A percentile compares a stretch with the other conserved stretches of the same genome.
Conservation (phyloP, 495 filamentous ascomycete species). For the Podospora sp. region DNA sequence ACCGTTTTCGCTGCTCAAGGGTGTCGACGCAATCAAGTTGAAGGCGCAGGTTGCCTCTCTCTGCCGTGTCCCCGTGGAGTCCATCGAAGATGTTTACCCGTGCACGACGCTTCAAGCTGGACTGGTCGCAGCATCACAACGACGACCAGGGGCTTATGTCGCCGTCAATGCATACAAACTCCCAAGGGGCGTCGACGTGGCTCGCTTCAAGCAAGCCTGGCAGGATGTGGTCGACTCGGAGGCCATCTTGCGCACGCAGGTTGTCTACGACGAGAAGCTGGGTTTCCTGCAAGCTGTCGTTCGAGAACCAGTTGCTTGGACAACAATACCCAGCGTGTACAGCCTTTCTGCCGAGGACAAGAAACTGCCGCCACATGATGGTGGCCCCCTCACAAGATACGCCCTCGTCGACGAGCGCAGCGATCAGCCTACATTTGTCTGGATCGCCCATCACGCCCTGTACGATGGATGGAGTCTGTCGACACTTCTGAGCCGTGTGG, state of each 20-base stretch:
- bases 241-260: constrained; percentile 52
- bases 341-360: constrained; percentile 10
- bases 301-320: constrained; percentile 19
- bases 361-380: constrained; percentile 26
- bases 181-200: constrained; percentile 45
- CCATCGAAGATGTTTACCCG: constrained; percentile 59
- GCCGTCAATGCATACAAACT: constrained; percentile 53
- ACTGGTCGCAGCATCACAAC: constrained; percentile 49
- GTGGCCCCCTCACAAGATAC: constrained; percentile 23
- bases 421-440: constrained; percentile 50
- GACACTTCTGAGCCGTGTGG: constrained; percentile 30
- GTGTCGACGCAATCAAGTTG: background rate
- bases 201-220: constrained; percentile 59
- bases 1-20: constrained; percentile 22
- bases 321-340: constrained; percentile 10
- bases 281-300: constrained; percentile 33
- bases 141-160: constrained; percentile 56
- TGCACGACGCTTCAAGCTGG: constrained; percentile 68
- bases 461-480: constrained; percentile 66
- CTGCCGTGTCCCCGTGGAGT: constrained; percentile 26
- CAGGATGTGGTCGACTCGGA: constrained; percentile 50
- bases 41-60: constrained; percentile 21
- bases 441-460: constrained; percentile 59
- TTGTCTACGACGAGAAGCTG: constrained; percentile 24
- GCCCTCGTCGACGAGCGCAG: constrained; percentile 16